A percentile compares a stretch with the other conserved stretches of the same genome.
Evolutionary conservation across 1,284 basidiomycete genomes (phyloP).

Genomic region (Phylloporus sp.): DNA sequence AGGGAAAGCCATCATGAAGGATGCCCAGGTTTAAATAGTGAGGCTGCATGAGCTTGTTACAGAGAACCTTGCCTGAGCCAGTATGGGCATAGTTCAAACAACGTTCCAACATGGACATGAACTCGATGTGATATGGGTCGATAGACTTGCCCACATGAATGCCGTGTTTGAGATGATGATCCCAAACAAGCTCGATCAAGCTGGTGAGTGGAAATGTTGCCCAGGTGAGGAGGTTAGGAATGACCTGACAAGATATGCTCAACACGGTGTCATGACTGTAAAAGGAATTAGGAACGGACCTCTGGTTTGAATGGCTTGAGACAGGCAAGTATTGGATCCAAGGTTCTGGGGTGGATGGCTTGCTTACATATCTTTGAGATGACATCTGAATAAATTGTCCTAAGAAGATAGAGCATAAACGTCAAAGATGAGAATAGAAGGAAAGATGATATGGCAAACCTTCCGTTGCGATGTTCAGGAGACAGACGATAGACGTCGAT

Average conservation of each 20-base stretch:
- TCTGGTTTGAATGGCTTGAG: neutral
- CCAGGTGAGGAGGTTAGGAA: neutral
- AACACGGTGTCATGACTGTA: too few relatives aligned
- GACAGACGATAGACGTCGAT: neutral
- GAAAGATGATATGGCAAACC: too few relatives aligned
- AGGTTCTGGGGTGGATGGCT: neutral
- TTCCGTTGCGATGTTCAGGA: too few relatives aligned
- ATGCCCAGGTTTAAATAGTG: neutral
- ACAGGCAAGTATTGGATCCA: neutral
- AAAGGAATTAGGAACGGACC: too few relatives aligned
- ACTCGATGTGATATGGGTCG: constrained; percentile 4
- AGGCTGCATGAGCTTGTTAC: neutral
- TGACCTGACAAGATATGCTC: too few relatives aligned
- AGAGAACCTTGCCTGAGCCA: neutral
- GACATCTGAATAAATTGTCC: neutral
- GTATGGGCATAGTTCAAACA: constrained; percentile 10
- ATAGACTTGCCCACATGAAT: neutral
- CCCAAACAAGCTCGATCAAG: neutral
- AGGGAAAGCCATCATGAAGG: neutral
- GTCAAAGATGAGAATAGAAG: too few relatives aligned
- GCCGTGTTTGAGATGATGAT: neutral
- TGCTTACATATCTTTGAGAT: neutral
- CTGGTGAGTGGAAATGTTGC: neutral
- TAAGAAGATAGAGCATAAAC: too few relatives aligned
- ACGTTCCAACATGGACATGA: constrained; percentile 12